A percentile compares a stretch with the other conserved stretches of the same genome.
phyloP scores from a whole-genome alignment of 1,139 yeast species.

The Suhomyces choctaworum region DNA sequence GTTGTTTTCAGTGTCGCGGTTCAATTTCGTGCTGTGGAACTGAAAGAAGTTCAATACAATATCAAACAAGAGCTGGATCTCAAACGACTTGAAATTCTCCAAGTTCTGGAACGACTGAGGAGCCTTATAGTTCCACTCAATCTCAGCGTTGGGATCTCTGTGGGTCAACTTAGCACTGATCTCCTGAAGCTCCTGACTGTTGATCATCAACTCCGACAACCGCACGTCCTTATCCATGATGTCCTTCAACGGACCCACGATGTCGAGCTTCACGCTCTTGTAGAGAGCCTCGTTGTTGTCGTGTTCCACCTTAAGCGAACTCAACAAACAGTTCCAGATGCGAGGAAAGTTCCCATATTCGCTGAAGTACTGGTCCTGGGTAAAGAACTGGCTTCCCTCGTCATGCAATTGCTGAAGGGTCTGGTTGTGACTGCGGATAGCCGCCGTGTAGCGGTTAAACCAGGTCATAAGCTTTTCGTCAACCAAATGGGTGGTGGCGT shows the following conservation, averaged over 20 bases:
- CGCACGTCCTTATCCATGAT: slow-evolving; percentile 56
- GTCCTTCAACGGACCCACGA: slow-evolving; percentile 54
- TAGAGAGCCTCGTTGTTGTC: slow-evolving; percentile 53
- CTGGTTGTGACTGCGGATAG: slow-evolving; percentile 15
- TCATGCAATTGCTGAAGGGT: slow-evolving; percentile 17
- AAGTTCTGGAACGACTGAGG: slow-evolving; percentile 76
- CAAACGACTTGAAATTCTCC: slow-evolving; percentile 68
- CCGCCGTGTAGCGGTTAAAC: slow-evolving; percentile 18
- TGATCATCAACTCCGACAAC: slow-evolving; percentile 42
- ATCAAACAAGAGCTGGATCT: slow-evolving; percentile 68
- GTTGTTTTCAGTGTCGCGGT: slow-evolving; percentile 49
- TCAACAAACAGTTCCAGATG: slow-evolving; percentile 59
- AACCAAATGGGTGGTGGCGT: slow-evolving; percentile 18
- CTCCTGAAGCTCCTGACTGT: slow-evolving; percentile 44
- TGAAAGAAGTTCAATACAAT: slow-evolving; percentile 71
- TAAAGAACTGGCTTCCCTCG: slow-evolving; percentile 15
- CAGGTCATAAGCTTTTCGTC: slow-evolving; percentile 17
- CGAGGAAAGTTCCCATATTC: slow-evolving; percentile 58
- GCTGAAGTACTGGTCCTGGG: slow-evolving; percentile 16
- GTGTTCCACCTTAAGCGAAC: slow-evolving; percentile 54
- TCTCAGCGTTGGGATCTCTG: slow-evolving; percentile 33
- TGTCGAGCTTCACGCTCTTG: slow-evolving; percentile 54
- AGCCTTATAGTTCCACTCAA: slow-evolving; percentile 73
- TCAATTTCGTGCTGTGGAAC: slow-evolving; percentile 49
- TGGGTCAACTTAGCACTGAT: slow-evolving; percentile 26